phyloP scores from a whole-genome alignment of 1,284 basidiomycete species.

The Chalciporus piperatoides region DNA sequence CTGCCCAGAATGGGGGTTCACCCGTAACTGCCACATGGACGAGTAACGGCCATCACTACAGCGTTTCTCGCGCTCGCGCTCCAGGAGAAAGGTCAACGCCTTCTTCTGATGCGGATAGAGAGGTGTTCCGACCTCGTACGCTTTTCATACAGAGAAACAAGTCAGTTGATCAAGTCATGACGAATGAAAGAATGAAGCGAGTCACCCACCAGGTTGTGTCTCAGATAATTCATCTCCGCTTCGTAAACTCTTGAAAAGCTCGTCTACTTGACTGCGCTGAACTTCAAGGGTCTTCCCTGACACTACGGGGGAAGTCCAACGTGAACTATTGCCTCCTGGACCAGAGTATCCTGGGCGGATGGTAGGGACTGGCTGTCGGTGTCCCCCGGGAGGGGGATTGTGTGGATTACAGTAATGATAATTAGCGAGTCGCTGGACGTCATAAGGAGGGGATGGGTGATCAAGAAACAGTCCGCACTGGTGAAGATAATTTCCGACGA shows the following conservation, averaged over 20 bases:
- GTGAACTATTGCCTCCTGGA: constrained; percentile 39
- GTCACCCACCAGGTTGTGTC: constrained; percentile 80
- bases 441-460: constrained; percentile 65
- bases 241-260: constrained; percentile 86
- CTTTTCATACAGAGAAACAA: constrained; percentile 39
- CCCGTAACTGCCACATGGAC: constrained; percentile 72
- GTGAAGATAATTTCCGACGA: constrained; percentile 75
- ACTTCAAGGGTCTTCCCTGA: constrained; percentile 84
- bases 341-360: constrained; percentile 42
- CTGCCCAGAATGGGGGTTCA: constrained; percentile 49
- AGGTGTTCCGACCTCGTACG: constrained; percentile 78
- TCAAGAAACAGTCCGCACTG: constrained; percentile 71
- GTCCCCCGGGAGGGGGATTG: constrained; percentile 72
- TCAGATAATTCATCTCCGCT: constrained; percentile 84
- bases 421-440: constrained; percentile 55
- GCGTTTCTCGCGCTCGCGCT: constrained; percentile 77
- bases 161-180: constrained; percentile 9
- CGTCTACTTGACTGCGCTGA: constrained; percentile 90
- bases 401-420: constrained; percentile 88
- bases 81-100: constrained; percentile 94
- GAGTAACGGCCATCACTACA: constrained; percentile 55
- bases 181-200: constrained; percentile 23
- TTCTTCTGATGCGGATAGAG: constrained; percentile 99
- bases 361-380: constrained; percentile 42
- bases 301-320: constrained; percentile 60